Base-by-base conservation (phyloP, 2,329 filamentous ascomycete genomes). In the Gremmenia infestans region DNA sequence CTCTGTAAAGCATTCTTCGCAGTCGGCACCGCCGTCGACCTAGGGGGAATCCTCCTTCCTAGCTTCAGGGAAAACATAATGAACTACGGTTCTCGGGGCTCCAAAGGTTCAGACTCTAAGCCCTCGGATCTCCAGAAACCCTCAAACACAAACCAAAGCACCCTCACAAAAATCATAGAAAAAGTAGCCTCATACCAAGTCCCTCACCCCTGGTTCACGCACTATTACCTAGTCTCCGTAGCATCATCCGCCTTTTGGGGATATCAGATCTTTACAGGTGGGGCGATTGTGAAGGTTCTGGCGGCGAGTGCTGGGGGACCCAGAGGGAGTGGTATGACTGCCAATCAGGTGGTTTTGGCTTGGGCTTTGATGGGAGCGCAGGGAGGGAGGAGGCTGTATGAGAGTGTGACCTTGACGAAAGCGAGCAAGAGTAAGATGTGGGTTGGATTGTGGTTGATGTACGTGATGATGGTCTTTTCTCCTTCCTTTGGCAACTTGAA, bases 141-240 rank as follows among this genome's bases (percentile, higher is more conserved):
- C 25, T 5, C 57, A 14, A 50, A 37, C 19, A 39, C 17, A 43
- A 23, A 37, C 25, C 19, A 35, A 42, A 55, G 23, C 19, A 52
- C 46, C 7, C 25, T 55, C 25, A 42, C 17, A 9, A 54, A 15
- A 14, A 11, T 63, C 4, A 42, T 68, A 17, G 49, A 63, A 40
- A 57, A 50, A n/a, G 19, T 67, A 49, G 60, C 57, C 22, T 64
- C 59, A 11, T 52, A 67, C 40, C 60, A 67, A 76, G 87, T 97
- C 37, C 91, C 93, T 22, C 94, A 97, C 73, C 81, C 81, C 59
- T 97, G 89, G 85, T 97, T 97, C 72, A 81, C 79, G 45, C 88
- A 94, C 65, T 97, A 96, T 74, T 97, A 99, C 71, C 68, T 88
- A 52, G 70, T 85, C 37, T 93, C 89, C 3, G 73, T 91, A 4